Evolutionary conservation across 2,329 filamentous ascomycete genomes (phyloP), one percentile per base, ranked within the genome.

Genomic region (Fusarium mexicanum): DNA sequence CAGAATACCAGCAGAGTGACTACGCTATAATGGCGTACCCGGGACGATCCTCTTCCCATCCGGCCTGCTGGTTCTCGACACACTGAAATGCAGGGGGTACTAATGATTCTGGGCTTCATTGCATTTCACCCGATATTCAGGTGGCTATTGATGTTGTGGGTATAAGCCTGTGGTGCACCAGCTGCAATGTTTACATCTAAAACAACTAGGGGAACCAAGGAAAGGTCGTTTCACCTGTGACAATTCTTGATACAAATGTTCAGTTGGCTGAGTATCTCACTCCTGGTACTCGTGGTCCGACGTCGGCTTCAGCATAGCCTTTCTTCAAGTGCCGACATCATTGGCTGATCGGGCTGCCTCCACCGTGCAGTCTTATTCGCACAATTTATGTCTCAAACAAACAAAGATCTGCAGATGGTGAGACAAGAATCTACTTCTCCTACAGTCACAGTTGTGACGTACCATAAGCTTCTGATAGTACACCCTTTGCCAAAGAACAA

Each of bases 1-100:
- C 55, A 53, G 40, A 47, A 64, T 67, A 66, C 74, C 74, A 76
- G 65, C 24, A 60, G 55, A 61, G 54, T 58, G 74, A 74, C 12
- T 65, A 67, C 69, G 68, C 71, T 76, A 71, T 71, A 71, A 72
- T 75, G 69, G 73, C 69, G 69, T 69, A 44, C 53, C 24, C 75
- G 73, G 69, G 75, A 73, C 67, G 71, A 63, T 71, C 73, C 72
- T 74, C 61, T 69, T 60, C 69, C 67, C 65, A 61, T 70, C 71
- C 75, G 71, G 63, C 50, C 75, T 75, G 58, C 51, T 69, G 75
- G 75, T 67, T 70, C 63, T 69, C 24, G 47, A 44, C 55, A 54
- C 46, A 24, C 38, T 61, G 35, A 35, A 29, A 40, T 44, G 43
- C 29, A 31, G 14, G 31, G 43, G 35, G 46, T 60, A 29, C 67